phyloP scores from a whole-genome alignment of 2,329 filamentous ascomycete species.

The Neofusicoccum sp. region DNA sequence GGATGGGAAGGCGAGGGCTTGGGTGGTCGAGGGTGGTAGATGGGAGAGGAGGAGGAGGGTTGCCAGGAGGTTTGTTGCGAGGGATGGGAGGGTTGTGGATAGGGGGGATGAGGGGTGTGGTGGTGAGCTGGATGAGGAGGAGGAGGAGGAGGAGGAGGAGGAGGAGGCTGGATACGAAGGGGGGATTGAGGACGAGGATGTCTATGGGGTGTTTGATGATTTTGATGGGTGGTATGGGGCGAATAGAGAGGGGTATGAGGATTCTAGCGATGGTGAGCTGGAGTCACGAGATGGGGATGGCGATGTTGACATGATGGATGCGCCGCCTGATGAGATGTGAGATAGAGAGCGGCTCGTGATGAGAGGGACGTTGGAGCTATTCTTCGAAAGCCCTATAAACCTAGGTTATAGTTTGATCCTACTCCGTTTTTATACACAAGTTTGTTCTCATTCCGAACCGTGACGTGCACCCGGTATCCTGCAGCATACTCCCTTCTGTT shows the following conservation, averaged over 20 bases:
- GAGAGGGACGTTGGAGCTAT: not conserved
- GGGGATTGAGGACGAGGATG: not conserved
- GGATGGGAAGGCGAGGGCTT: constrained; percentile 45
- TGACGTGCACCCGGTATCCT: too few species aligned
- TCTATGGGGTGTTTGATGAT: not conserved
- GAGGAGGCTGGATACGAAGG: too few species aligned
- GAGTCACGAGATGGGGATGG: not conserved
- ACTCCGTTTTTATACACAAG: too few species aligned
- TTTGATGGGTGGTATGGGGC: not conserved
- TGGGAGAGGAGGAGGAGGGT: constrained; percentile 12
- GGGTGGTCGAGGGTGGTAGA: constrained; percentile 42
- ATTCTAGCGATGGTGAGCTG: not conserved
- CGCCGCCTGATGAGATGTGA: not conserved
- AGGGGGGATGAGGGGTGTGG: too few species aligned
- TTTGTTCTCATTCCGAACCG: too few species aligned
- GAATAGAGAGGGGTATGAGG: not conserved
- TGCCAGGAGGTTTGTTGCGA: constrained; percentile 24
- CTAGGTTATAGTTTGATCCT: too few species aligned
- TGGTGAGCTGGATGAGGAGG: too few species aligned
- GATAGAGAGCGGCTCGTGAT: not conserved
- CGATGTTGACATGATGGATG: not conserved
- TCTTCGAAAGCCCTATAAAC: not conserved
- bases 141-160: not conserved
- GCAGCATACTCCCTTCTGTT: too few species aligned
- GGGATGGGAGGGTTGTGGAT: constrained; percentile 29